Conservation (phyloP, 768 basidiomycete genomes). For the Leccinum pellstonianum region DNA sequence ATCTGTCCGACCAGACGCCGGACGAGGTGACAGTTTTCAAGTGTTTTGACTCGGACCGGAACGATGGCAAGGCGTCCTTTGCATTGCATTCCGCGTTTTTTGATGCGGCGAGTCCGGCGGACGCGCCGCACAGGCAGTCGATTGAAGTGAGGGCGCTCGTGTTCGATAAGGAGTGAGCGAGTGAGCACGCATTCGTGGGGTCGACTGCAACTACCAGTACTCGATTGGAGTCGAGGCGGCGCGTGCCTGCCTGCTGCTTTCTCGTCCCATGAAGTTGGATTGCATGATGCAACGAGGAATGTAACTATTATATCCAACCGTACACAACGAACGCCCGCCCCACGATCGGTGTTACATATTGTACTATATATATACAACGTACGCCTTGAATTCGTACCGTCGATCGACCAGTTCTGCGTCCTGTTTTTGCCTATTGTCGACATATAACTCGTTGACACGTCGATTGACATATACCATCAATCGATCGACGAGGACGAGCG, state of each 20-base stretch:
- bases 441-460: background rate
- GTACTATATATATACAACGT: too few species aligned
- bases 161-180: conserved; percentile 34
- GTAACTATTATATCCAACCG: too few species aligned
- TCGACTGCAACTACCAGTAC: too few species aligned
- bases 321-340: too few species aligned
- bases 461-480: background rate
- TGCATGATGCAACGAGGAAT: too few species aligned
- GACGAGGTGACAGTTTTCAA: conserved; percentile 42
- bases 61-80: conserved; percentile 28
- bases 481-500: background rate
- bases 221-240: too few species aligned
- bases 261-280: too few species aligned
- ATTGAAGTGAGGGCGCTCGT: conserved; percentile 42
- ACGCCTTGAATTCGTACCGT: background rate
- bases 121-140: conserved; percentile 37
- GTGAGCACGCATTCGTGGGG: background rate
- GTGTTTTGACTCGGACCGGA: conserved; percentile 41
- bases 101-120: conserved; percentile 32
- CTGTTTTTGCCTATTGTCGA: background rate
- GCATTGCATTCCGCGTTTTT: conserved; percentile 41
- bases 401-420: background rate
- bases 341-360: too few species aligned
- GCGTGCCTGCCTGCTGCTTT: too few species aligned
- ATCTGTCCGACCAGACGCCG: conserved; percentile 37